Evolutionary conservation across 257 asterid genomes (phyloP).

Genomic region (Henckelia pumila): DNA sequence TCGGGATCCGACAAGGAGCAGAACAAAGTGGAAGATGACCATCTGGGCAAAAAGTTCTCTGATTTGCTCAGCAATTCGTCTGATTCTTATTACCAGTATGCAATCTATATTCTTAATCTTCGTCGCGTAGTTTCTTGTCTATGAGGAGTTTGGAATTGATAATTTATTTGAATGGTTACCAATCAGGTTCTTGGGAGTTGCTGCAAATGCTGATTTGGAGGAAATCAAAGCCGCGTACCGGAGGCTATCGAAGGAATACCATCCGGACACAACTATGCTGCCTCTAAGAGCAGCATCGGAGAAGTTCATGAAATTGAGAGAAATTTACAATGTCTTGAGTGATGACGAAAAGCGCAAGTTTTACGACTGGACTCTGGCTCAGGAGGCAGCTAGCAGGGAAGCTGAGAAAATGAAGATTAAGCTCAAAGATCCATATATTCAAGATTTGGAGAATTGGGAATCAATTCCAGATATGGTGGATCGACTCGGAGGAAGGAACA

Average conservation of each 20-base stretch:
- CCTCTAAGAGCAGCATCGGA: constrained; percentile 84
- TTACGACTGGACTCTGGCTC: constrained; percentile 85
- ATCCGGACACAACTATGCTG: constrained; percentile 92
- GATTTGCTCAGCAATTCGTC: constrained; percentile 72
- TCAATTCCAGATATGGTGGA: constrained; percentile 83
- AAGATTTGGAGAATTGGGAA: constrained; percentile 47
- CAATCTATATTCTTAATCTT: constrained; percentile 21
- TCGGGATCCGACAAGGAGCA: constrained; percentile 38
- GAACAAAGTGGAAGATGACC: constrained; percentile 43
- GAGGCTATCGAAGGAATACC: constrained; percentile 78
- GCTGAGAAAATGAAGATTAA: constrained; percentile 78
- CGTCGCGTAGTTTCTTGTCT: too few species aligned
- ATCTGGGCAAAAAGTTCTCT: constrained; percentile 58
- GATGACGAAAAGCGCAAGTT: constrained; percentile 67
- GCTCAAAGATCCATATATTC: constrained; percentile 62
- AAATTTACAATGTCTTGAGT: constrained; percentile 58
- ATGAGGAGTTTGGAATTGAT: too few species aligned
- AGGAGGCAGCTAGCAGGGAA: constrained; percentile 75
- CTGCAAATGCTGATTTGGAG: constrained; percentile 71
- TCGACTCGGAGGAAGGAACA: constrained; percentile 78
- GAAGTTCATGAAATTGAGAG: constrained; percentile 69
- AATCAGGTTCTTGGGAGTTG: constrained; percentile 72
- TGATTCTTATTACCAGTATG: constrained; percentile 85
- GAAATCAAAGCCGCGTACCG: constrained; percentile 86
- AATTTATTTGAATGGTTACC: background rate